Percentiles rank a stretch among this genome's conserved stretches.
phyloP scores from a whole-genome alignment of 352 stramenopile species.

The Phytophthora colocasiae region DNA sequence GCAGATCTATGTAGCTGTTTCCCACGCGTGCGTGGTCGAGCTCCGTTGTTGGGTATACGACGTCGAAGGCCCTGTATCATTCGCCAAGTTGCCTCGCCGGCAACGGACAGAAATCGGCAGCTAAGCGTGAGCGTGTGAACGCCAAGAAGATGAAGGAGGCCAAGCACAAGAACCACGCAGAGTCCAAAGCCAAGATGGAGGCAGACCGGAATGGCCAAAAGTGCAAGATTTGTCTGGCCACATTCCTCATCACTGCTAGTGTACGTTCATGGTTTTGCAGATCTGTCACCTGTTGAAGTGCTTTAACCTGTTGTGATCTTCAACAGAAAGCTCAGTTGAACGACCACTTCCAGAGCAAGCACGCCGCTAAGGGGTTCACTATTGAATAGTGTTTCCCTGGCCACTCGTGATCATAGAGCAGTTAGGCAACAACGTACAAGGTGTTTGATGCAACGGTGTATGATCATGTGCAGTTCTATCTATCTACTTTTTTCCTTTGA shows the following conservation, averaged over 20 bases:
- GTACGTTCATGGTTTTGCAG: conserved; percentile 43
- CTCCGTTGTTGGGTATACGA: conserved; percentile 8
- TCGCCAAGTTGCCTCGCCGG: conserved; percentile 40
- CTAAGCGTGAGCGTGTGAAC: conserved; percentile 86
- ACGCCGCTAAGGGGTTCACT: conserved; percentile 74
- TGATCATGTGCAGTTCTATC: conserved; percentile 20
- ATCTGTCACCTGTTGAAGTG: conserved; percentile 5
- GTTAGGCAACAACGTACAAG: conserved; percentile 18
- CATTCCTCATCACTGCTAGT: conserved; percentile 86
- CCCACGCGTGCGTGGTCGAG: conserved; percentile 21
- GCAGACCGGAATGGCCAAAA: conserved; percentile 82
- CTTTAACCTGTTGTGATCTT: conserved; percentile 1
- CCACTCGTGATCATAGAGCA: neutral
- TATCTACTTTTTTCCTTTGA: conserved; percentile 44
- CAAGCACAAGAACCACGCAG: conserved; percentile 83
- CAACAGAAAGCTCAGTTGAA: conserved; percentile 72
- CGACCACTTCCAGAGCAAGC: conserved; percentile 87
- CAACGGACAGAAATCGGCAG: conserved; percentile 84
- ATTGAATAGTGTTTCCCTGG: conserved; percentile 81
- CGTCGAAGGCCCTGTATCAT: conserved; percentile 12
- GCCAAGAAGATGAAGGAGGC: conserved; percentile 87
- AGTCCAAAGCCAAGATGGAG: conserved; percentile 85
- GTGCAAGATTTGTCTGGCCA: conserved; percentile 91
- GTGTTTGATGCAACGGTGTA: conserved; percentile 21
- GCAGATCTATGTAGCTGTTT: conserved; percentile 33